phyloP scores from a whole-genome alignment of 2,329 filamentous ascomycete species.

The Exophiala calicioides region DNA sequence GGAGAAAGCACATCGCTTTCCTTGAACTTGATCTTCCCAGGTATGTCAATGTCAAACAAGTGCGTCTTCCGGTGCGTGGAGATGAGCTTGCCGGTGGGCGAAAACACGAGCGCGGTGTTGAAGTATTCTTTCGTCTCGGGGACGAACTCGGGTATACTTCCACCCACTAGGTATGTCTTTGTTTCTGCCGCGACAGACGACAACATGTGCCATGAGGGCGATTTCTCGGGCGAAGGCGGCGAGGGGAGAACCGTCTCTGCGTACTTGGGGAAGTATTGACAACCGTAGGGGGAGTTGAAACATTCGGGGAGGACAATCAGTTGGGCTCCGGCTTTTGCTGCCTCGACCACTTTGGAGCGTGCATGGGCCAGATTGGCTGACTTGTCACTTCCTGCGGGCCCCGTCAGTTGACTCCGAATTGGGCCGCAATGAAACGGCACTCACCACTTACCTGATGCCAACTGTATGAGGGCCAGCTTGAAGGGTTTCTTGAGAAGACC shows the following conservation, averaged over 20 bases:
- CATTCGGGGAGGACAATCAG: slow-evolving; percentile 95
- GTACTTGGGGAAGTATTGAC: slow-evolving; percentile 85
- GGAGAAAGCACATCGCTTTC: slow-evolving; percentile 87
- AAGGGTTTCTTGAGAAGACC: slow-evolving; percentile 71
- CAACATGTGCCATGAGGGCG: slow-evolving; percentile 84
- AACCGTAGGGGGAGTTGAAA: slow-evolving; percentile 98
- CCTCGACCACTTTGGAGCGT: slow-evolving; percentile 77
- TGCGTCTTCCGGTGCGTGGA: slow-evolving; percentile 91
- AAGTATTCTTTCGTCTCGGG: slow-evolving; percentile 70
- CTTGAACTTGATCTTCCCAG: slow-evolving; percentile 86
- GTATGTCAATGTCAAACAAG: slow-evolving; percentile 97
- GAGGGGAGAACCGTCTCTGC: slow-evolving; percentile 83
- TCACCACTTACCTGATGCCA: slow-evolving; percentile 63
- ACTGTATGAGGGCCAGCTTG: slow-evolving; percentile 78
- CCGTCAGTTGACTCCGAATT: slow-evolving; percentile 19
- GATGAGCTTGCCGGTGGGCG: slow-evolving; percentile 74
- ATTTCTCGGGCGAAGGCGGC: slow-evolving; percentile 68
- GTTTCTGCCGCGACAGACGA: slow-evolving; percentile 77
- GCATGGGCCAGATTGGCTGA: slow-evolving; percentile 78
- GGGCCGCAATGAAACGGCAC: slow-evolving; percentile 1
- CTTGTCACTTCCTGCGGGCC: slow-evolving; percentile 71
- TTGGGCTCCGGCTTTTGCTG: slow-evolving; percentile 72
- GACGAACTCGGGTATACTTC: slow-evolving; percentile 85
- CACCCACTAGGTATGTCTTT: slow-evolving; percentile 79
- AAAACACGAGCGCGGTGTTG: slow-evolving; percentile 87